These are phyloP conservation scores for Talaromyces liani DNA, from an alignment of 495 filamentous ascomycete genomes.

Conservation along the genomic window DNA sequence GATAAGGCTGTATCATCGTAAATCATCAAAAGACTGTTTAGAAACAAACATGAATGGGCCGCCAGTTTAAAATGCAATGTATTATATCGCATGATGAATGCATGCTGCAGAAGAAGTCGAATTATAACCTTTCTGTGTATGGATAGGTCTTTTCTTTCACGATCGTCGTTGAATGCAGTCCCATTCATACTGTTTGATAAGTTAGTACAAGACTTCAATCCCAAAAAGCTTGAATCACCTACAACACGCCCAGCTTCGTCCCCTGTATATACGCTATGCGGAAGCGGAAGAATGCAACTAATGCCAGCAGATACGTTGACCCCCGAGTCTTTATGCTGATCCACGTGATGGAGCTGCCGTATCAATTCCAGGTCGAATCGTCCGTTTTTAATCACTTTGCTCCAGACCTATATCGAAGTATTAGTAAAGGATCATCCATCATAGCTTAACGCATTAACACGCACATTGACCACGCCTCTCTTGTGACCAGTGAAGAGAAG, in stretches of 20 bases:
- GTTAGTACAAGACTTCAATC: conserved; percentile 18
- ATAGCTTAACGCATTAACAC: neutral
- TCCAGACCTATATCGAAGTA: conserved; percentile 39
- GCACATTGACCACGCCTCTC: conserved; percentile 72
- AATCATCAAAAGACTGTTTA: neutral
- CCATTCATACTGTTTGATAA: conserved; percentile 68
- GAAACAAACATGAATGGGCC: neutral
- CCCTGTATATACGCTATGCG: conserved; percentile 81
- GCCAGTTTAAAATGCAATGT: neutral
- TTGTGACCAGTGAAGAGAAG: conserved; percentile 84
- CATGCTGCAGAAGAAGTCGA: neutral
- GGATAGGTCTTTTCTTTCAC: neutral
- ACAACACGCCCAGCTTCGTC: conserved; percentile 84
- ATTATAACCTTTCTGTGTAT: neutral
- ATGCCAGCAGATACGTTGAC: conserved; percentile 75
- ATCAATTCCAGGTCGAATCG: conserved; percentile 55
- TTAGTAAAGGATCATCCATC: neutral
- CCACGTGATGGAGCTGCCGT: conserved; percentile 76
- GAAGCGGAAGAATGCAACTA: conserved; percentile 78
- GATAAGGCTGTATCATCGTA: neutral
- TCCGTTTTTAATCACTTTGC: conserved; percentile 42
- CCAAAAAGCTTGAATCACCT: conserved; percentile 19
- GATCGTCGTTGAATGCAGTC: conserved; percentile 61
- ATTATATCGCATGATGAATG: neutral
- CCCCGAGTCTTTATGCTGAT: conserved; percentile 62